These are phyloP conservation scores for Jackrogersella minutella DNA, from an alignment of 495 filamentous ascomycete species.

Conservation along the genomic window DNA sequence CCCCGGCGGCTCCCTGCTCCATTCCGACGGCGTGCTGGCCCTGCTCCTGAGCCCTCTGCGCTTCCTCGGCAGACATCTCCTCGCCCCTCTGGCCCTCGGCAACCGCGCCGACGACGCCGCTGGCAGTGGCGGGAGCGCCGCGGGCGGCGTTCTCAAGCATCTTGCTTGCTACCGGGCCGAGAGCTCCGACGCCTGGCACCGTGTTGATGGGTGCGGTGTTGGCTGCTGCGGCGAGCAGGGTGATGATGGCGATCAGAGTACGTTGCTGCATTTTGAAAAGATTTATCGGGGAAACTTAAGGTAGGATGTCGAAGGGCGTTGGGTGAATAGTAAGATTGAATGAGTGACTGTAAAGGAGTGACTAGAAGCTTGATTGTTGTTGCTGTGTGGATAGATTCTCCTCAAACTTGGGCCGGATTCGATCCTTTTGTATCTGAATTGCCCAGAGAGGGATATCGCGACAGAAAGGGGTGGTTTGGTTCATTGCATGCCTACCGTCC, in stretches of 20 bases:
- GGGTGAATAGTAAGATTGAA: slow-evolving; percentile 2
- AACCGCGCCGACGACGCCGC: background rate
- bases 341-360: slow-evolving; percentile 31
- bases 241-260: slow-evolving; percentile 23
- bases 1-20: background rate
- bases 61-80: background rate
- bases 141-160: slow-evolving; percentile 4
- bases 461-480: background rate
- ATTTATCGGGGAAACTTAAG: background rate
- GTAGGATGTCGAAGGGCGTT: background rate
- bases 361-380: slow-evolving; percentile 19
- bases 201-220: slow-evolving; percentile 20
- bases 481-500: slow-evolving; percentile 22
- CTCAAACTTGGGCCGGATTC: background rate
- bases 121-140: background rate
- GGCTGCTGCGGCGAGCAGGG: slow-evolving; percentile 30
- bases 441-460: background rate
- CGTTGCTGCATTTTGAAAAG: slow-evolving; percentile 36
- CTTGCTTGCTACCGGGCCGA: slow-evolving; percentile 2
- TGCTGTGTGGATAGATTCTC: background rate
- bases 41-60: background rate
- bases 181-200: background rate
- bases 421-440: slow-evolving; percentile 25
- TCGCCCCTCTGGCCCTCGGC: background rate
- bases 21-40: background rate